Evolutionary conservation across 345 rosid genomes (phyloP), one percentile per base, ranked within the genome.

Genomic region (Brassica rapa): DNA sequence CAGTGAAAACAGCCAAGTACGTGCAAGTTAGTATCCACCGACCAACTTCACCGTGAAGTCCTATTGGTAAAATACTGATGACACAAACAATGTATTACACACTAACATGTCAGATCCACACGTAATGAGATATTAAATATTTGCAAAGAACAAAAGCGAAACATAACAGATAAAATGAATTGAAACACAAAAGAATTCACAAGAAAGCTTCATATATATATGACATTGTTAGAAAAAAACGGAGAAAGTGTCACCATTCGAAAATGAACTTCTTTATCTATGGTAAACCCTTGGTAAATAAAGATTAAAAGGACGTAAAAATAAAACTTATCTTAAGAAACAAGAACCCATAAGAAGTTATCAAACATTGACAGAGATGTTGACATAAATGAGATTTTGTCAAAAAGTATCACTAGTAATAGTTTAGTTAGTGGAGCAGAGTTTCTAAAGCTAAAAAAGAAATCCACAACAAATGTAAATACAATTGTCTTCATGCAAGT

Each of bases 401-500:
- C 82, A 79, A 73, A 79, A 79, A 35, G 66, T 25, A 21, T 68
- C 78, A 74, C 75, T 79, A 68, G 19, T 46, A 41, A 9, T 27
- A 61, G 39, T 14, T 70, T 14, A 6, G 21, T 66, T 71, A 43
- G 30, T 30, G 62, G 49, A 14, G 49, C 35, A 21, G 61, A 64
- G 56, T 67, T 68, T 73, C 49, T 25, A 35, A 61, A 14, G 16
- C 55, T 49, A 49, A 14, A 39, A 14, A 14, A 14, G 7, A 49
- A 49, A 14, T n/a, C 55, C 53, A 43, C 53, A 43, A 3, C 12
- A 12, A 12, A 68, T 46, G 66, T 41, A 29, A 78, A 3, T 46
- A 68, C 43, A 59, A 8, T 73, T 73, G 82, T 73, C 82, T 68
- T 62, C 66, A 74, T 51, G 79, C 67, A 70, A 74, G 35, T 74